These are phyloP conservation scores for Mollisia scopiformis DNA, from an alignment of 2,329 filamentous ascomycete genomes.

Conservation along the genomic window DNA sequence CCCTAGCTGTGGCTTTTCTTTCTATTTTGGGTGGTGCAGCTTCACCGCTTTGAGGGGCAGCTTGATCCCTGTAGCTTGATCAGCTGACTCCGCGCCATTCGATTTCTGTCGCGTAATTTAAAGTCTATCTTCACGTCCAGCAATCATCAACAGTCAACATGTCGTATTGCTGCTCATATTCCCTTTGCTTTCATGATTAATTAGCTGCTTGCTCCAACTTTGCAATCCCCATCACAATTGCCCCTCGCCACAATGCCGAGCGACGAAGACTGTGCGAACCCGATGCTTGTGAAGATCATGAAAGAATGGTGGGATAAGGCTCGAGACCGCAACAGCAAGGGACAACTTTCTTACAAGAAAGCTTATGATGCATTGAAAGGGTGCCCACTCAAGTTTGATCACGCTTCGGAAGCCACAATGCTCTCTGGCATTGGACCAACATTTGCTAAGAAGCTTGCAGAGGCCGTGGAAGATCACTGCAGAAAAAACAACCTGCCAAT, in stretches of 20 bases:
- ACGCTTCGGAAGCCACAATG: conserved; percentile 73
- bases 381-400: conserved; percentile 64
- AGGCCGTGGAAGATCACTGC: conserved; percentile 64
- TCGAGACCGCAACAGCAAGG: conserved; percentile 70
- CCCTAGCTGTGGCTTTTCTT: too few relatives aligned
- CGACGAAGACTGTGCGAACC: conserved; percentile 51
- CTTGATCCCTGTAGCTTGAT: not conserved
- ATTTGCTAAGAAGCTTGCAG: conserved; percentile 69
- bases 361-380: conserved; percentile 78
- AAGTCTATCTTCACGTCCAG: too few relatives aligned
- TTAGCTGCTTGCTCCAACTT: not conserved
- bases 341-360: conserved; percentile 71
- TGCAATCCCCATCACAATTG: not conserved
- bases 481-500: conserved; percentile 68
- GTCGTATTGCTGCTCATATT: not conserved
- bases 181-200: not conserved
- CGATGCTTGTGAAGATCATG: conserved; percentile 72
- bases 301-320: conserved; percentile 77
- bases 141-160: not conserved
- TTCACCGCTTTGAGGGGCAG: conserved; percentile 13
- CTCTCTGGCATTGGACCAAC: conserved; percentile 77
- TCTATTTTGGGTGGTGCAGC: not conserved
- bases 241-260: conserved; percentile 16
- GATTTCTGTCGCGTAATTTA: not conserved
- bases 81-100: conserved; percentile 7